Conservation (phyloP, 345 rosid species). For the Hypericum perforatum region DNA sequence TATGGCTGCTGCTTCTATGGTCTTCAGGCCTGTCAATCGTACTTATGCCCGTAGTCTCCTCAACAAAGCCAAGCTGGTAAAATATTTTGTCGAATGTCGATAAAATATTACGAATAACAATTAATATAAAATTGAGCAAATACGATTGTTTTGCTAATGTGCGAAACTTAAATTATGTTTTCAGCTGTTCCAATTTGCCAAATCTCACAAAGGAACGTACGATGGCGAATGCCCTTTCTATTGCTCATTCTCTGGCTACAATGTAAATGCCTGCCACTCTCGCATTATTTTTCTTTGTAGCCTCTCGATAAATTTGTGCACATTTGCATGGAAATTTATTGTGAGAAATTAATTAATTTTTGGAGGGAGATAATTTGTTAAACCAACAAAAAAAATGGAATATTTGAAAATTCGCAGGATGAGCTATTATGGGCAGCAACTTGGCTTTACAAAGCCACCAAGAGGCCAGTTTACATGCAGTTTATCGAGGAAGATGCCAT, state of each 20-base stretch:
- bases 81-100: not conserved
- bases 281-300: slow-evolving; percentile 1
- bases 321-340: not conserved
- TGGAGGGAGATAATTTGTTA: not conserved
- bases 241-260: slow-evolving; percentile 84
- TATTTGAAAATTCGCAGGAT: slow-evolving; percentile 32
- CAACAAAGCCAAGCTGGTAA: slow-evolving; percentile 69
- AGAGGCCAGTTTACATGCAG: slow-evolving; percentile 22
- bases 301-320: no score
- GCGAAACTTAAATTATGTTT: not conserved
- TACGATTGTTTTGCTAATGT: not conserved
- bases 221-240: slow-evolving; percentile 98
- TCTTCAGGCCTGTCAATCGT: slow-evolving; percentile 38
- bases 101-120: no score
- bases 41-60: slow-evolving; percentile 58
- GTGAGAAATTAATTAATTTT: not conserved
- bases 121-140: no score
- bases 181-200: slow-evolving; percentile 70
- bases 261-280: slow-evolving; percentile 27
- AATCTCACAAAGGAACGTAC: slow-evolving; percentile 53
- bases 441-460: slow-evolving; percentile 72
- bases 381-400: no score
- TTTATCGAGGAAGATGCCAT: slow-evolving; percentile 47
- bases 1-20: slow-evolving; percentile 69
- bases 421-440: slow-evolving; percentile 94